These are phyloP conservation scores for Xylariaceae sp. DNA, from an alignment of 2,329 filamentous ascomycete species.

Conservation along the genomic window DNA sequence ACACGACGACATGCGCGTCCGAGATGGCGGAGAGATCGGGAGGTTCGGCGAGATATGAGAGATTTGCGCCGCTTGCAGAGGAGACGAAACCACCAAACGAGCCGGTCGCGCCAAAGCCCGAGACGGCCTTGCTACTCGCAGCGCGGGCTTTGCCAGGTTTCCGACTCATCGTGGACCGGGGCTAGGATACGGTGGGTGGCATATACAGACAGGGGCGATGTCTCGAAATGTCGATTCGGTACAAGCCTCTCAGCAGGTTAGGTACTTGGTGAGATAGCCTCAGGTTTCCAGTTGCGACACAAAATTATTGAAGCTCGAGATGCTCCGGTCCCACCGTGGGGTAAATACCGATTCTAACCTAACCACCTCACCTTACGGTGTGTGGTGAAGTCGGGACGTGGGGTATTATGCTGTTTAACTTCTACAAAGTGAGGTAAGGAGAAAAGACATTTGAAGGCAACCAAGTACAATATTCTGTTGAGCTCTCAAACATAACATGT, in stretches of 20 bases:
- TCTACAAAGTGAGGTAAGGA: too few species aligned
- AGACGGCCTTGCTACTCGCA: conserved; percentile 24
- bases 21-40: conserved; percentile 73
- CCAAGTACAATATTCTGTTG: too few species aligned
- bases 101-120: conserved; percentile 15
- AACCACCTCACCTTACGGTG: too few species aligned
- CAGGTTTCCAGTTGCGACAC: not conserved
- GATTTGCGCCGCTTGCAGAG: conserved; percentile 39
- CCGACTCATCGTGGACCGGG: conserved; percentile 26
- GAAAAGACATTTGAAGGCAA: too few species aligned
- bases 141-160: conserved; percentile 27
- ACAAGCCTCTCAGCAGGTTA: too few species aligned
- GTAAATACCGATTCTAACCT: conserved; percentile 8
- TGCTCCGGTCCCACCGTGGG: conserved; percentile 31
- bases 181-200: not conserved
- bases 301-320: not conserved
- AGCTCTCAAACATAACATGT: too few species aligned
- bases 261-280: too few species aligned
- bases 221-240: too few species aligned
- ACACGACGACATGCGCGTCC: conserved; percentile 75
- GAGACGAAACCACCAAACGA: conserved; percentile 35
- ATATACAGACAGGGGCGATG: too few species aligned
- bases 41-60: conserved; percentile 85
- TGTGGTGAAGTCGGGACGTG: too few species aligned
- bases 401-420: too few species aligned